Percentiles rank a stretch among this genome's conserved stretches.
Conservation (phyloP, 1,284 basidiomycete genomes). For the Naganishia albida region DNA sequence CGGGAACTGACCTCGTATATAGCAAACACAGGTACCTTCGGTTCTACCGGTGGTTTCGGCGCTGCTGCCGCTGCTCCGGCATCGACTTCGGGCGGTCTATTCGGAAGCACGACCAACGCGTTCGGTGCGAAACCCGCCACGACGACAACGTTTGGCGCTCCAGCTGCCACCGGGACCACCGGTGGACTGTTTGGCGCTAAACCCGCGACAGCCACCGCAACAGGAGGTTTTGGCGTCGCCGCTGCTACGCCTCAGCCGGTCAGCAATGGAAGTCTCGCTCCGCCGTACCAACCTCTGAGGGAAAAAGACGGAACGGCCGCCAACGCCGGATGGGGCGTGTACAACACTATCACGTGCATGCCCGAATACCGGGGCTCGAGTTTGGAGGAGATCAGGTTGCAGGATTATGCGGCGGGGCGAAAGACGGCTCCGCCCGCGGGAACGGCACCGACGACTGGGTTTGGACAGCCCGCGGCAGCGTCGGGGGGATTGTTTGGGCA, state of each 20-base stretch:
- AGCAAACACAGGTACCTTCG: slow-evolving; percentile 27
- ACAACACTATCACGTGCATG: slow-evolving; percentile 39
- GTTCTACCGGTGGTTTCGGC: slow-evolving; percentile 28
- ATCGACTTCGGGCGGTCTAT: slow-evolving; percentile 27
- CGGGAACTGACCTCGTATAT: not conserved
- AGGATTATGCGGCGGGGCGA: slow-evolving; percentile 59
- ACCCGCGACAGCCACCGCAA: slow-evolving; percentile 37
- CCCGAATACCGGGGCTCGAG: slow-evolving; percentile 35
- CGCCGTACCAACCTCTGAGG: slow-evolving; percentile 25
- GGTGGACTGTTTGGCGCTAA: slow-evolving; percentile 59
- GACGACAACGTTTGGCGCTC: slow-evolving; percentile 40
- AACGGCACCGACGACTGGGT: slow-evolving; percentile 60
- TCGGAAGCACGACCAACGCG: slow-evolving; percentile 45
- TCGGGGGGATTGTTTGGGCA: slow-evolving; percentile 36
- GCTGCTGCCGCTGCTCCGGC: slow-evolving; percentile 17
- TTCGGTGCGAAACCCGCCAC: slow-evolving; percentile 42
- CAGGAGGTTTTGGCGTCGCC: slow-evolving; percentile 17
- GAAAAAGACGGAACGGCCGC: slow-evolving; percentile 34
- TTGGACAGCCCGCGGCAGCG: slow-evolving; percentile 31
- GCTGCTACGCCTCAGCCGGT: slow-evolving; percentile 19
- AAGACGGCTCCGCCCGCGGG: slow-evolving; percentile 62
- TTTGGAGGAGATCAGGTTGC: slow-evolving; percentile 50
- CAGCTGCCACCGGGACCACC: slow-evolving; percentile 39
- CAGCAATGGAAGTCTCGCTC: slow-evolving; percentile 27
- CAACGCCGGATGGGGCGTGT: slow-evolving; percentile 34